Conservation (phyloP, 164 flowering plant species). For the Nelumbo lutea region DNA sequence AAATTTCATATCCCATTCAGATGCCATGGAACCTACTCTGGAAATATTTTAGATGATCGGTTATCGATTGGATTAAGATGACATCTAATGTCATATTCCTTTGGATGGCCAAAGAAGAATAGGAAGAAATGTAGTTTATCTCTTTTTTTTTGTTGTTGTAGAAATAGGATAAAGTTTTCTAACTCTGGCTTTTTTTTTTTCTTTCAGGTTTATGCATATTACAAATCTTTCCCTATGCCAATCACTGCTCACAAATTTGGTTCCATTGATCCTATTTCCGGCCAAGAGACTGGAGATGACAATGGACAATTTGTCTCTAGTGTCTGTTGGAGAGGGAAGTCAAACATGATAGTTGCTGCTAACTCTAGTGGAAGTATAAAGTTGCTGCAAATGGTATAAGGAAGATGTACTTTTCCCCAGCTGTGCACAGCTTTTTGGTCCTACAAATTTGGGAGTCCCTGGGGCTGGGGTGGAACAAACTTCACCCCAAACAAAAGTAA, state of each 20-base stretch:
- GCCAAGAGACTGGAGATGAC: slow-evolving; percentile 77
- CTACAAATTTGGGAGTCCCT: neutral
- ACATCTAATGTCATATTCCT: neutral
- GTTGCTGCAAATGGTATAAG: slow-evolving; percentile 70
- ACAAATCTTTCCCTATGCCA: slow-evolving; percentile 90
- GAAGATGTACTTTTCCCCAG: neutral
- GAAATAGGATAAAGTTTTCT: neutral
- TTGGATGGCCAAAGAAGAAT: neutral
- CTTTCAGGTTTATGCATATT: slow-evolving; percentile 75
- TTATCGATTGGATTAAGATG: neutral
- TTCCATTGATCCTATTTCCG: slow-evolving; percentile 78
- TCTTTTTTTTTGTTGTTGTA: neutral
- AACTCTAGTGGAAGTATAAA: slow-evolving; percentile 88
- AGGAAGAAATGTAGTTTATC: neutral
- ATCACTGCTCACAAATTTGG: slow-evolving; percentile 88
- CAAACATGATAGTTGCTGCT: slow-evolving; percentile 80
- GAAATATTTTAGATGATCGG: neutral
- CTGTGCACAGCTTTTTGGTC: neutral
- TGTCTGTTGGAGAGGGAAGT: slow-evolving; percentile 86
- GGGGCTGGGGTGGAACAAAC: neutral
- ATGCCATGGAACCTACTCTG: neutral
- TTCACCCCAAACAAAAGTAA: neutral
- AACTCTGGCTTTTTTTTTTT: neutral
- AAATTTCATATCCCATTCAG: neutral
- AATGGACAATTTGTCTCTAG: slow-evolving; percentile 89